Evolutionary conservation across 2,329 filamentous ascomycete genomes (phyloP).

Genomic region (Scopulariopsis brevicaulis): DNA sequence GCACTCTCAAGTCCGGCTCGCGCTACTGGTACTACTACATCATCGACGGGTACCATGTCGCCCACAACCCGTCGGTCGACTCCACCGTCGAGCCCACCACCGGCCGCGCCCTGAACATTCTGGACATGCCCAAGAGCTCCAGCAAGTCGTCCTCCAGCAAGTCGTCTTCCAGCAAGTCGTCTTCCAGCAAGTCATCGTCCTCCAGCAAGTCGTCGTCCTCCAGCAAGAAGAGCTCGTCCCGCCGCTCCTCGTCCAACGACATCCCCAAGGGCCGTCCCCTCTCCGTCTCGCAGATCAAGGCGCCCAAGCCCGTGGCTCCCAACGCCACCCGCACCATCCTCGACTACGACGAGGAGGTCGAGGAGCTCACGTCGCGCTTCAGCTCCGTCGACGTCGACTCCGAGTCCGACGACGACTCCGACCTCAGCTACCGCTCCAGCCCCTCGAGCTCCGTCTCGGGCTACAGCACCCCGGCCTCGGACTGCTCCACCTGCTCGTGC

Average conservation of each 20-base stretch:
- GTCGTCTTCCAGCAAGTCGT: neutral
- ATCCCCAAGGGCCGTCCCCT: constrained; percentile 83
- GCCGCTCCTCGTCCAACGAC: constrained; percentile 45
- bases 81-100: constrained; percentile 93
- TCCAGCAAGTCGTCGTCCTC: constrained; percentile 17
- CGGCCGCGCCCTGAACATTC: constrained; percentile 92
- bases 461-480: constrained; percentile 69
- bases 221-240: constrained; percentile 29
- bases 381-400: constrained; percentile 45
- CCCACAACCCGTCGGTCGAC: constrained; percentile 84
- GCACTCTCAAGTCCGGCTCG: constrained; percentile 75
- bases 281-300: constrained; percentile 76
- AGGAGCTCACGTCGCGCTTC: constrained; percentile 71
- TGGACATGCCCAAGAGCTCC: constrained; percentile 62
- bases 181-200: constrained; percentile 23
- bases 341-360: constrained; percentile 61
- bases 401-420: constrained; percentile 36
- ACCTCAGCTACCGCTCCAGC: constrained; percentile 60
- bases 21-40: constrained; percentile 99
- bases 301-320: constrained; percentile 81
- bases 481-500: constrained; percentile 75
- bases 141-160: constrained; percentile 24
- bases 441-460: constrained; percentile 64
- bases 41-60: constrained; percentile 97
- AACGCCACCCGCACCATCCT: constrained; percentile 82